phyloP scores from a whole-genome alignment of 2,329 filamentous ascomycete species.

The Leptographium galeiforme region DNA sequence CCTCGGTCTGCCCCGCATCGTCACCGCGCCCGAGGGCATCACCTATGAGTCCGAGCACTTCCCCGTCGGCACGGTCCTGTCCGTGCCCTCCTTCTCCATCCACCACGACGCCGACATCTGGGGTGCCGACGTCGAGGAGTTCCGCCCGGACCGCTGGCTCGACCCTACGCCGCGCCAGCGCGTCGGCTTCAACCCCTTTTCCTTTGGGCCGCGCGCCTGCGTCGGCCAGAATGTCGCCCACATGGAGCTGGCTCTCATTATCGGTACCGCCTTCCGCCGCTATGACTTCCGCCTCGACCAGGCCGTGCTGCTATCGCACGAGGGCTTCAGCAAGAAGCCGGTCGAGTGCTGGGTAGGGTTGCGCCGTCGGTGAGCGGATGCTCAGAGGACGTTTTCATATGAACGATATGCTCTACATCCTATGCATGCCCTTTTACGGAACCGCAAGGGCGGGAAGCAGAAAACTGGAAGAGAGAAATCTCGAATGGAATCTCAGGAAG shows the following conservation, averaged over 20 bases:
- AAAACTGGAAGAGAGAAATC: background rate
- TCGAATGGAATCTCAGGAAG: no score
- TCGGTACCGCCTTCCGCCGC: slow-evolving; percentile 8
- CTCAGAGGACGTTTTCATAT: no score
- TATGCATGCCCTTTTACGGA: no score
- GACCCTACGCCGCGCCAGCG: slow-evolving; percentile 6
- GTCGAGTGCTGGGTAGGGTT: slow-evolving; percentile 8
- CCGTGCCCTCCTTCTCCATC: slow-evolving; percentile 7
- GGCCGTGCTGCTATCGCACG: slow-evolving; percentile 3
- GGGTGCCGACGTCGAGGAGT: slow-evolving; percentile 15
- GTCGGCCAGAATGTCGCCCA: slow-evolving; percentile 10
- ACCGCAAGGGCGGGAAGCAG: no score
- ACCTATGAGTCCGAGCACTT: slow-evolving; percentile 3
- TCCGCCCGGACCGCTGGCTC: slow-evolving; percentile 15
- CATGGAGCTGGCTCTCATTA: slow-evolving; percentile 9
- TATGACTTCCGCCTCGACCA: slow-evolving; percentile 8
- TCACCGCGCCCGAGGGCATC: slow-evolving; percentile 7
- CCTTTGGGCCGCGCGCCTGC: slow-evolving; percentile 8
- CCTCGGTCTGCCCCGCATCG: slow-evolving; percentile 8
- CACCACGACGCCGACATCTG: slow-evolving; percentile 13
- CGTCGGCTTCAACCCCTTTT: slow-evolving; percentile 9
- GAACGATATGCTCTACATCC: no score
- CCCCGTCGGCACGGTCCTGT: slow-evolving; percentile 8
- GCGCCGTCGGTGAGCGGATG: background rate
- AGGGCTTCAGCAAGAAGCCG: slow-evolving; percentile 10